Base-by-base conservation (phyloP, 768 basidiomycete genomes). In the Boletus coccyginus region DNA sequence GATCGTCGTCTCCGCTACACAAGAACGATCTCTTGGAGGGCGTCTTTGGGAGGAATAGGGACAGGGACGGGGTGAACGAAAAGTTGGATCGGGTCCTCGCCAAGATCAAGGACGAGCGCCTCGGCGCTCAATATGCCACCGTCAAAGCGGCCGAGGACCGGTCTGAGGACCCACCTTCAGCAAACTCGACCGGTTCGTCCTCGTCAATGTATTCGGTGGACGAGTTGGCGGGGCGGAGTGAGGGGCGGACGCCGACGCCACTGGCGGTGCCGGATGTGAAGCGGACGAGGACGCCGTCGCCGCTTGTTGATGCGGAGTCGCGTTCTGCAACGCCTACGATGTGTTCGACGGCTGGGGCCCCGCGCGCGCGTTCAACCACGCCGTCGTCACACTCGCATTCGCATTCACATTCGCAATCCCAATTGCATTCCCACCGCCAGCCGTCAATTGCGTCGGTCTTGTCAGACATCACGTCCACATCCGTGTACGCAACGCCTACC, bases 391-490 rank as follows among this genome's bases (percentile, higher is more conserved):
- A 67, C 45, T 52, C 68, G 0, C 76, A 73, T 1, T 73, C 77
- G 2, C 47, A 64, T 3, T 27, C 27, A 27, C 27, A 27, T 27
- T 58, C 66, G 1, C 61, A 58, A 3, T 49, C 59, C 0, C 49
- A 64, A 16, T 44, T 70, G 1, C 59, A 59, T 41, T 47, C 68
- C 46, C 73, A 80, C 27, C 81, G 85, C 19, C 83, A 92, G 51
- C 83, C 85, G 0, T 91, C 90, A 0, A 82, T 90, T 53, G 85
- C 86, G 1, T 90, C 89, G 31, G 83, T 89, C 56, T 76, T 90
- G 72, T 89, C 90, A 3, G 85, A 86, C 55, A 61, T 77, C 24
- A 66, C 65, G 33, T 65, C 65, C 14, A 58, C 65, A 3, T 81
- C 84, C 70, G 38, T 61, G 17, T 83, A 85, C 40, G 77, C 77